Percentiles rank a stretch among this genome's conserved stretches.
phyloP scores from a whole-genome alignment of 257 asterid species.

The Dorcoceras hygrometricum region DNA sequence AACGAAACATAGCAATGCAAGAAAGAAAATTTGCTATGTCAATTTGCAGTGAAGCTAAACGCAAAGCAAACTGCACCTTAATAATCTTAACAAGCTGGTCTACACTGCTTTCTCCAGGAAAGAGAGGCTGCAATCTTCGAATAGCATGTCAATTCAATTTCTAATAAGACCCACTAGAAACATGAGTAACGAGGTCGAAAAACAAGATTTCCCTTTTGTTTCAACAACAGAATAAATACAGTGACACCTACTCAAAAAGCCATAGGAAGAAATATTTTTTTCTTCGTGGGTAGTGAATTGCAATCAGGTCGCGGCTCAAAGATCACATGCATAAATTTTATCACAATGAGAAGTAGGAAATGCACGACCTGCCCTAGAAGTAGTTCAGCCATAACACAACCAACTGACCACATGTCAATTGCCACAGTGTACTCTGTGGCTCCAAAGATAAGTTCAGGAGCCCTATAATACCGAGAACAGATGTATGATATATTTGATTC shows the following conservation, averaged over 20 bases:
- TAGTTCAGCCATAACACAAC: conserved; percentile 95
- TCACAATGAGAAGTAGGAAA: no score
- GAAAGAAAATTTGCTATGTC: no score
- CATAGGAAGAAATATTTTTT: not conserved
- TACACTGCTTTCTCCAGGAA: conserved; percentile 92
- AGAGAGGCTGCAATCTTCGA: conserved; percentile 62
- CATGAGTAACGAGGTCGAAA: not conserved
- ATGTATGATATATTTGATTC: conserved; percentile 93
- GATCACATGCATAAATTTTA: not conserved
- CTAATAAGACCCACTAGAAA: not conserved
- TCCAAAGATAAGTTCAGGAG: conserved; percentile 93
- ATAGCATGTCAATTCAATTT: not conserved
- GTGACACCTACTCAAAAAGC: not conserved
- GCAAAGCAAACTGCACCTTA: conserved; percentile 50
- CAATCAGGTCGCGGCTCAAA: not conserved
- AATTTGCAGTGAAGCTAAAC: not conserved
- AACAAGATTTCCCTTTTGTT: not conserved
- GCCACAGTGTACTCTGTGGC: conserved; percentile 92
- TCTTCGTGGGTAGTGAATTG: not conserved
- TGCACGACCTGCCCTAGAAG: conserved; percentile 57
- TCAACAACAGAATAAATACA: not conserved
- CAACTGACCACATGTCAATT: conserved; percentile 94
- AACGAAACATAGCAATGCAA: no score
- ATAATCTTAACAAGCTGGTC: conserved; percentile 89
- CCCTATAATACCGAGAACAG: conserved; percentile 92